Base-by-base conservation (phyloP, 116 monocot genomes). In the Dioscorea cayenensis region DNA sequence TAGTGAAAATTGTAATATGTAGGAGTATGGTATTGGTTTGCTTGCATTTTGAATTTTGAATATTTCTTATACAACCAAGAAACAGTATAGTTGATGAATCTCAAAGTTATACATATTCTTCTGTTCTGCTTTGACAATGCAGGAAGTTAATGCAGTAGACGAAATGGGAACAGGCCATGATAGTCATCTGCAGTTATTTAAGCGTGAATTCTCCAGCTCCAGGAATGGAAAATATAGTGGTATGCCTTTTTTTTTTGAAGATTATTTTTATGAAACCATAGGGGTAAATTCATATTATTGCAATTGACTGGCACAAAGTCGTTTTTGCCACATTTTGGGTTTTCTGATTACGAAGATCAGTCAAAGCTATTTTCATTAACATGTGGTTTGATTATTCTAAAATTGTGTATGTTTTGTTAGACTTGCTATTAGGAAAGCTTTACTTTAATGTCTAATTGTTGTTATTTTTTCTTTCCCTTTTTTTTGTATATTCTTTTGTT, bases 201-300 rank as follows among this genome's bases (percentile, higher is more conserved):
- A 84, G 66, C 71, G 79, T 75, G 87, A 84, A 36, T 84, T 85
- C 73, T 93, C 81, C 69, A 71, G 83, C 66, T 87, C 87, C 36
- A 80, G 77, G 20, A 86, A 81, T 83, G 86, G 84, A 77, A 93
- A 93, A 60, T 89, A 67, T 71, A 89, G 93, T 61, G 89, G 93
- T 93, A 87, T 62, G 25, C 65, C 21, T 14, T 27, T 35, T 63
- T 8, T 66, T 28, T 67, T 22, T n/a, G n/a, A 25, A 25, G 0
- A 25, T 16, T 25, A 6, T 36, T 27, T 25, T 25, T 68, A 19
- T 65, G 18, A 11, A 14, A 63, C 3, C 51, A 16, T 55, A 16
- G 55, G 43, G 11, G 5, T 43, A 43, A 43, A 43, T 43, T 43
- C 11, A 43, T 43, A 43, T 10, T 6, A 43, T 43, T 43, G 12